phyloP scores from a whole-genome alignment of 306 rosid genomes.

The Styphnolobium japonicum region DNA sequence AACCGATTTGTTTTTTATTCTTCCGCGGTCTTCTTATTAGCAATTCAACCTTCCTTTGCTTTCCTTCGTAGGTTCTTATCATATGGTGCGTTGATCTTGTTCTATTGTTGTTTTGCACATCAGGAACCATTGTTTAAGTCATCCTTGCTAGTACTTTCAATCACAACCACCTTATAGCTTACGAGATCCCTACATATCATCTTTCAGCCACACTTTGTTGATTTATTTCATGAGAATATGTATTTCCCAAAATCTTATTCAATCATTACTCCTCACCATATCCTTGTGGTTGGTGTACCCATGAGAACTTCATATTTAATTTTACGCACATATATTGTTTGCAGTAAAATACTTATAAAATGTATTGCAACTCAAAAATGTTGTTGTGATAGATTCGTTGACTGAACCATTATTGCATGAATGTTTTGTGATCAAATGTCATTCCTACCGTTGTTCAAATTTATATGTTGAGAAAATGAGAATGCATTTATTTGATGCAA shows the following conservation, averaged over 20 bases:
- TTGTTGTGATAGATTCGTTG: no score
- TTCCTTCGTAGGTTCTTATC: neutral
- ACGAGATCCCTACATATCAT: neutral
- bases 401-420: no score
- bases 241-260: neutral
- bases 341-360: no score
- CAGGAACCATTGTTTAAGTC: neutral
- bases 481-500: no score
- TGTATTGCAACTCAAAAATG: no score
- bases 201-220: neutral
- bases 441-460: no score
- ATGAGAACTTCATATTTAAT: neutral
- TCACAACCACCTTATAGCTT: neutral
- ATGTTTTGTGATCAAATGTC: no score
- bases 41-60: no score
- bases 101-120: neutral
- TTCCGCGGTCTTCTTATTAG: no score
- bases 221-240: neutral
- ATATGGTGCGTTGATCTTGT: neutral
- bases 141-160: neutral
- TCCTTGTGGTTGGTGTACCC: neutral
- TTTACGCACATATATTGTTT: neutral
- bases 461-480: no score
- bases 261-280: neutral
- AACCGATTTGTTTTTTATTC: no score